phyloP scores from a whole-genome alignment of 345 rosid species.

The Toxicodendron radicans region DNA sequence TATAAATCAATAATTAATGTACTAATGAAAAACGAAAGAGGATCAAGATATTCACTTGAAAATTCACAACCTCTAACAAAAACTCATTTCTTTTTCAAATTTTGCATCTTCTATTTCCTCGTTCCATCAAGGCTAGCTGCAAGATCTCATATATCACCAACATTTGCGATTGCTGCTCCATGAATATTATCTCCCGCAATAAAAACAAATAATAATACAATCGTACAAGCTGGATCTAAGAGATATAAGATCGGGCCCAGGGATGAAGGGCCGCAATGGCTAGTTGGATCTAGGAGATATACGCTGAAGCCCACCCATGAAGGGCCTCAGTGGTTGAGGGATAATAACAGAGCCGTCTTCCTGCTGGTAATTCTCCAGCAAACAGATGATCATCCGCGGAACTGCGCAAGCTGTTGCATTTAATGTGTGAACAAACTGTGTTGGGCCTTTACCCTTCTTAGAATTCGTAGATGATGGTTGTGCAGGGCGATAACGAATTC shows the following conservation, averaged over 20 bases:
- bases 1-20: background rate
- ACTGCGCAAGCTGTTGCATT: slow-evolving; percentile 98
- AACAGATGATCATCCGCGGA: slow-evolving; percentile 86
- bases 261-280: slow-evolving; percentile 83
- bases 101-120: background rate
- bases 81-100: background rate
- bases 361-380: slow-evolving; percentile 90
- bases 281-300: slow-evolving; percentile 55
- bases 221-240: slow-evolving; percentile 43
- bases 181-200: background rate
- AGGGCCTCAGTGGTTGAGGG: slow-evolving; percentile 74
- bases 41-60: background rate
- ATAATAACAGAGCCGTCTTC: slow-evolving; percentile 80
- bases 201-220: slow-evolving; percentile 1
- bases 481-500: slow-evolving; percentile 82
- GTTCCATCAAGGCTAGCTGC: background rate
- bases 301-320: slow-evolving; percentile 77
- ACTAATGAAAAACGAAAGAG: background rate
- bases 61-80: background rate
- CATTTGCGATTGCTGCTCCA: background rate
- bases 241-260: slow-evolving; percentile 60
- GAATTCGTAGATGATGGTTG: slow-evolving; percentile 44
- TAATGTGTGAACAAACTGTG: slow-evolving; percentile 86
- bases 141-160: background rate
- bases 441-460: slow-evolving; percentile 72